Conservation (phyloP, 306 rosid genomes). For the Bauhinia variegata region DNA sequence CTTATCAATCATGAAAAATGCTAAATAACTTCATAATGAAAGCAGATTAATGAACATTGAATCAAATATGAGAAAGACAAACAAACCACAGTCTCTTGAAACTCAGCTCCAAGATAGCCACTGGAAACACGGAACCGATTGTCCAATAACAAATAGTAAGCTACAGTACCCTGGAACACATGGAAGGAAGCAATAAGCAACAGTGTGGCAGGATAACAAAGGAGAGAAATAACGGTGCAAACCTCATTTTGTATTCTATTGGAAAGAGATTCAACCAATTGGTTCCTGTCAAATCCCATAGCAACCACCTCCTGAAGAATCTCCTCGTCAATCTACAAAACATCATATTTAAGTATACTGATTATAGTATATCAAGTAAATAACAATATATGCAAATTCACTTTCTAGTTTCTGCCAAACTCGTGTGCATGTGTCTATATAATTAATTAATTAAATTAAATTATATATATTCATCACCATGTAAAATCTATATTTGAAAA, state of each 20-base stretch:
- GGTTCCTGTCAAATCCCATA: conserved; percentile 81
- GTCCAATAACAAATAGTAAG: conserved; percentile 84
- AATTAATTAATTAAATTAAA: too few species aligned
- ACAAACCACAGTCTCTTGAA: conserved; percentile 83
- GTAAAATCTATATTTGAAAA: background rate
- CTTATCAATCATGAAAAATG: conserved; percentile 10
- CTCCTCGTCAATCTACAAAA: conserved; percentile 85
- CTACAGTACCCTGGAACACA: conserved; percentile 85
- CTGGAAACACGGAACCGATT: conserved; percentile 75
- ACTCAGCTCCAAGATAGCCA: conserved; percentile 94
- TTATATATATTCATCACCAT: background rate
- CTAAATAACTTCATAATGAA: conserved; percentile 30
- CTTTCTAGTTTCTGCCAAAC: background rate
- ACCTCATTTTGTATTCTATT: conserved; percentile 87
- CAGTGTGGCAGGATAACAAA: background rate
- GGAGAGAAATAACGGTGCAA: conserved; percentile 33
- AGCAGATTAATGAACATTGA: conserved; percentile 9
- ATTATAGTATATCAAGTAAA: conserved; percentile 20
- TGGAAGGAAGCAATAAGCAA: conserved; percentile 30
- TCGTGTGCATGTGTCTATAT: too few species aligned
- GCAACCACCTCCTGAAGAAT: conserved; percentile 80
- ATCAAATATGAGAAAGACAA: conserved; percentile 13
- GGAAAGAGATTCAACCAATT: conserved; percentile 75
- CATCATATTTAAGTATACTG: background rate
- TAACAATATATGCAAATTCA: conserved; percentile 4